These are phyloP conservation scores for Ceratocystis destructans DNA, from an alignment of 2,329 filamentous ascomycete species.

Conservation along the genomic window DNA sequence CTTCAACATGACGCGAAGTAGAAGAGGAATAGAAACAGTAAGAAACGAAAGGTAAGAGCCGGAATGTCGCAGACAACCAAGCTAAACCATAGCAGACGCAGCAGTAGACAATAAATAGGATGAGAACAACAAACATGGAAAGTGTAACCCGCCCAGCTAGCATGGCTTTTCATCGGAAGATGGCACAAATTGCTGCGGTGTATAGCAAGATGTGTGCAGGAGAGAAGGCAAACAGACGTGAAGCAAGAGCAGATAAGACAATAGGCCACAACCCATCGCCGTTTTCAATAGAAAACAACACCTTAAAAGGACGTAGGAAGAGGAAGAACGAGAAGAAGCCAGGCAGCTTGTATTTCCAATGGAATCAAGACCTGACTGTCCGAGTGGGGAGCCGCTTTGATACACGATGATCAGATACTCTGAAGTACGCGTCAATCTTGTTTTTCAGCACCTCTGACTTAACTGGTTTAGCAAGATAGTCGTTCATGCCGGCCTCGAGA, in stretches of 20 bases:
- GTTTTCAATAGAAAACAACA: not conserved
- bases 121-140: too few species aligned
- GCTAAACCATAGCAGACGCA: too few species aligned
- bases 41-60: not conserved
- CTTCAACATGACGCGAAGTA: not conserved
- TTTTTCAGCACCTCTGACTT: constrained; percentile 71
- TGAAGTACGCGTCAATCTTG: constrained; percentile 53
- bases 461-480: constrained; percentile 93
- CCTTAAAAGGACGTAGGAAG: not conserved
- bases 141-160: too few species aligned
- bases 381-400: constrained; percentile 21
- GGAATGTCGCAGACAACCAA: not conserved
- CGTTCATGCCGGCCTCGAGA: constrained; percentile 92
- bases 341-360: not conserved
- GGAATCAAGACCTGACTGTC: not conserved
- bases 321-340: constrained; percentile 6
- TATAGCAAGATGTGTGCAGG: not conserved
- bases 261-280: not conserved
- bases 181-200: too few species aligned
- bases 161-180: too few species aligned
- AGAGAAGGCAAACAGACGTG: not conserved
- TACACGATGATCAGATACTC: constrained; percentile 25
- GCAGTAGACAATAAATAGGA: too few species aligned
- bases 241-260: not conserved
- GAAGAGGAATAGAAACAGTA: not conserved